Evolutionary conservation across 257 asterid species (phyloP).

Genomic region (Nicotiana benthamiana): DNA sequence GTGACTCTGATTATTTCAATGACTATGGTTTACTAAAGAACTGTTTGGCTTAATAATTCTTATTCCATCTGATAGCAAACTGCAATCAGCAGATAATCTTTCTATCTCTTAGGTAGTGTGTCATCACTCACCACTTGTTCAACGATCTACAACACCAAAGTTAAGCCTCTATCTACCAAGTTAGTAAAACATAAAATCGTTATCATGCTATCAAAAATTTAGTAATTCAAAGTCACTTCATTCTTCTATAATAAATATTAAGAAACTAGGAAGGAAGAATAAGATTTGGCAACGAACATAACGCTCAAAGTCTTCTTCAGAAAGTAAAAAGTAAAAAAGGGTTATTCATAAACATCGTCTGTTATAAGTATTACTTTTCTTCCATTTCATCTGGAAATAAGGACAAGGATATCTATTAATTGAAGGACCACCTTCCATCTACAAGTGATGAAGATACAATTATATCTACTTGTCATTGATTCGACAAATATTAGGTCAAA

Average conservation of each 20-base stretch:
- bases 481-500: neutral
- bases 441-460: neutral
- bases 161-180: neutral
- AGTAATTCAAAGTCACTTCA: neutral
- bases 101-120: neutral
- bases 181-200: neutral
- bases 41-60: neutral
- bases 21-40: neutral
- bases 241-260: neutral
- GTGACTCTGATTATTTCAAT: neutral
- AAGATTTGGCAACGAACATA: neutral
- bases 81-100: neutral
- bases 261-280: neutral
- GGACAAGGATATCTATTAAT: neutral
- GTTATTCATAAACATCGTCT: neutral
- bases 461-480: neutral
- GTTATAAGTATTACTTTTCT: neutral
- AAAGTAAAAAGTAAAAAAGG: neutral
- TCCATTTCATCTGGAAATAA: neutral
- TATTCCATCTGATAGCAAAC: neutral
- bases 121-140: neutral
- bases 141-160: neutral
- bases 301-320: neutral
- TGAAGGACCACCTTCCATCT: neutral
- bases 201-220: neutral